Evolutionary conservation across 2,329 filamentous ascomycete genomes (phyloP), one percentile per base, ranked within the genome.

Genomic region (Hymenoscyphus albidus): DNA sequence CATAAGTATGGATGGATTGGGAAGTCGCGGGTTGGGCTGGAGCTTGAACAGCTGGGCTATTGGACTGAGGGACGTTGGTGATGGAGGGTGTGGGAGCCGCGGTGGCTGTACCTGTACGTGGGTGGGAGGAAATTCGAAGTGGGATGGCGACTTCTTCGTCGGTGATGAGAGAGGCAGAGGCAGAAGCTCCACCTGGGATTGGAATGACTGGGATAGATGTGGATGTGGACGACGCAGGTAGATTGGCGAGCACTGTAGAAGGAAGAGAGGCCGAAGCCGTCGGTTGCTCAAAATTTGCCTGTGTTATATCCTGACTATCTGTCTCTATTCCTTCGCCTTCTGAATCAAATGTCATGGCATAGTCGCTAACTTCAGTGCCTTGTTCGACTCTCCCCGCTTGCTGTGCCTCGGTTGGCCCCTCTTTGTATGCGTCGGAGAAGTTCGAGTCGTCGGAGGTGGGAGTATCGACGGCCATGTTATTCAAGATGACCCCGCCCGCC

Each of bases 331-430:
- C 48, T 63, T 76, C 75, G 51, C 66, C 72, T 65, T 76, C 74
- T 59, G 74, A 75, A 61, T 76, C 74, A 73, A 76, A 75, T 44
- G 74, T 74, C 74, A 74, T 76, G 55, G 73, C 75, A 72, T 76
- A 76, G 64, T 76, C 74, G 69, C 70, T 71, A 66, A 68, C 69
- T 57, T 75, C 73, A 39, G 64, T 67, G 51, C 57, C 66, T 54
- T 72, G 68, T 39, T 65, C 69, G 59, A 63, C 42, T 38, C 59
- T 63, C 27, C 31, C 67, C 39, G 61, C 60, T 60, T 58, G 63
- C 18, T 70, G 31, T 44, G 12, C 66, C 57, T 66, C 65, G 38
- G 69, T 67, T 22, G 73, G 59, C 64, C 74, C 67, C 62, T 75
- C 72, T 59, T 73, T 71, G 68, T 74, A 76, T 58, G 74, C 74